Evolutionary conservation across 1,284 basidiomycete species (phyloP), one percentile per base, ranked within the genome.

Genomic region (Fomitopsis betulina): DNA sequence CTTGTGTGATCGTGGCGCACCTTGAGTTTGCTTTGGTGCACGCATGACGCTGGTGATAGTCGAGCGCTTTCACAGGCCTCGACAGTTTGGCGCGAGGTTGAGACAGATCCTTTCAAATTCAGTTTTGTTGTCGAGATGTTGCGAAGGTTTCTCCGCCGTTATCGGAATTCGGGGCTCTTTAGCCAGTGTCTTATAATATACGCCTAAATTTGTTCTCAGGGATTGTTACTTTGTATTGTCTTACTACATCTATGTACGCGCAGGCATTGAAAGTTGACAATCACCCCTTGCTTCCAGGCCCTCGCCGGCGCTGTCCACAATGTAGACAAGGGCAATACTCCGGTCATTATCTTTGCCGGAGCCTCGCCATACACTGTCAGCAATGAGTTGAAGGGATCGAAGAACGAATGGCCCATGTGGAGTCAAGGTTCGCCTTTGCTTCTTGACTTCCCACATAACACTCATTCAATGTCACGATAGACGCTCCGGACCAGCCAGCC

Each of bases 371-470:
- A 83, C 63, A 81, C 80, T 38, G 70, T 71, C 19, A 70, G 82
- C 47, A 77, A 77, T 1, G 84, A 87, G 60, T 71, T 83, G 40
- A 80, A 76, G 58, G 88, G 87, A 0, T 78, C 78, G 0, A 76
- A 87, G 68, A 90, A 88, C 65, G 88, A 89, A 67, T 89, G 83
- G 79, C 87, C 87, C 43, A 84, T 87, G 76, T 87, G 84, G 81
- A 61, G 83, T 5, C 87, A 89, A 76, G 86, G 86, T 83, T 5
- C 42, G 12, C 1, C 23, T 25, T 45, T 45, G 42, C 6, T 45
- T 13, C 42, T 45, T 8, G 5, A 62, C 53, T 40, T 12, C 12
- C 54, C n/a, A 15, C 38, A 12, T 25, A 38, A 52, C 52, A 25
- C 17, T 5, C 15, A 25, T 39, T 25, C 1, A 25, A 13, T 62